A percentile compares a stretch with the other conserved stretches of the same genome.
These are phyloP conservation scores for Pyrus communis DNA, from an alignment of 306 rosid genomes.

Conservation along the genomic window DNA sequence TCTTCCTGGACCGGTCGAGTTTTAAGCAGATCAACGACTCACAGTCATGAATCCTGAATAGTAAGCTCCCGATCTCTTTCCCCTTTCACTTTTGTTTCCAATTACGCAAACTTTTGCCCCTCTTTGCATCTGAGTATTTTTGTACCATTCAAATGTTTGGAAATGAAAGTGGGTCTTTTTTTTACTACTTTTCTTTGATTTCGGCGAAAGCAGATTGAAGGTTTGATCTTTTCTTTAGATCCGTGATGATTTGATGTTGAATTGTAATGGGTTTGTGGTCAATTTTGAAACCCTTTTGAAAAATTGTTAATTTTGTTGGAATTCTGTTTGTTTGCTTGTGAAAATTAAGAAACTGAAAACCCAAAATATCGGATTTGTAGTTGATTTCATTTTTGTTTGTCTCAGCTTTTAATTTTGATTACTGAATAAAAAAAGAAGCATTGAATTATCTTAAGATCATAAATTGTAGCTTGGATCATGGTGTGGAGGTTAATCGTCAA, in stretches of 20 bases:
- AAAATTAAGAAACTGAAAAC: background rate
- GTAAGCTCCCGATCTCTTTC: slow-evolving; percentile 25
- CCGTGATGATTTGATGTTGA: slow-evolving; percentile 4
- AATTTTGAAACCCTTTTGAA: background rate
- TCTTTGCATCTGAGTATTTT: background rate
- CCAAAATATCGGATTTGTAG: background rate
- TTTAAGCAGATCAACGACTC: slow-evolving; percentile 12
- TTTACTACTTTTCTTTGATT: background rate
- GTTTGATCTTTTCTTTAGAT: slow-evolving; percentile 4
- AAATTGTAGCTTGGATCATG: background rate
- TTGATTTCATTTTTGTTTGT: background rate
- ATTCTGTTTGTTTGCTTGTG: background rate
- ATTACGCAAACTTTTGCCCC: background rate
- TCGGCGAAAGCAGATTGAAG: background rate
- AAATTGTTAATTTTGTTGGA: background rate
- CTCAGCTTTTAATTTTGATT: background rate
- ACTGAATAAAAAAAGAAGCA: background rate
- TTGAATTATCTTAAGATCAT: background rate
- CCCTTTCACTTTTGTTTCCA: background rate
- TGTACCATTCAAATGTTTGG: background rate
- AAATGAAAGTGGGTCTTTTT: background rate
- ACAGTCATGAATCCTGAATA: slow-evolving; percentile 47
- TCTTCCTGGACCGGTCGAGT: slow-evolving; percentile 20
- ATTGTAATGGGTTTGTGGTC: background rate
- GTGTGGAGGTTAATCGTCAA: background rate